Base-by-base conservation (phyloP, 2,329 filamentous ascomycete genomes). In the Cladophialophora yegresii region DNA sequence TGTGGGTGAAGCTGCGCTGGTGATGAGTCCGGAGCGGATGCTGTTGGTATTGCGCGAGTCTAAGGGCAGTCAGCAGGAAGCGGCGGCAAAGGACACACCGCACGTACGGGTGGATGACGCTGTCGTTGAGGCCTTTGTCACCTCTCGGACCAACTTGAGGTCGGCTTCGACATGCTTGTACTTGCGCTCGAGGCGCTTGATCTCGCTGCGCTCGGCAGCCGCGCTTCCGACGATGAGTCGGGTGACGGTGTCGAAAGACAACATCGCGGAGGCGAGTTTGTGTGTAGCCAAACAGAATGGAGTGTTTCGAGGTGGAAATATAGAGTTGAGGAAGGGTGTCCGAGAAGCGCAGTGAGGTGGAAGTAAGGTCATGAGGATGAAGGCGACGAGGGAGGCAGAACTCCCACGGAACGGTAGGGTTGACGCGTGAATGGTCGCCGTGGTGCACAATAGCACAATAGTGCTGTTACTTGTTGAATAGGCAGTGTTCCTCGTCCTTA, bases 61-160 rank as follows among this genome's bases (percentile, higher is more conserved):
- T 54, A 28, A 10, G 51, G 28, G 13, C 28, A 4, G 51, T 54
- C 51, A 54, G 51, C 28, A 32, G 51, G 16, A 10, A n/a, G 28
- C 16, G 13, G 36, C 16, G 16, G 32, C n/a, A 53, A 2, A 40
- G 7, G 3, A n/a, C 0, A 57, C 16, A 56, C 26, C 32, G 16
- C 33, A 36, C 63, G 60, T 61, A 67, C 66, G 36, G 22, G 43
- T 40, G 61, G 57, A 61, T 30, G 49, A 53, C 36, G 49, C 54
- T 57, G 54, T 32, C 54, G 23, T 12, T 22, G 60, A 22, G 63
- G 55, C 47, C 64, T 58, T 26, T 55, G 64, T 54, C 20, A 69
- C 65, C 50, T 59, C 65, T n/a, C 54, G 62, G 33, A 67, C 26
- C n/a, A 54, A 55, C 33, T 64, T 68, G 63, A 64, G 64, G 13